Evolutionary conservation across 768 basidiomycete genomes (phyloP).

Genomic region (Multifurca ochricompacta): DNA sequence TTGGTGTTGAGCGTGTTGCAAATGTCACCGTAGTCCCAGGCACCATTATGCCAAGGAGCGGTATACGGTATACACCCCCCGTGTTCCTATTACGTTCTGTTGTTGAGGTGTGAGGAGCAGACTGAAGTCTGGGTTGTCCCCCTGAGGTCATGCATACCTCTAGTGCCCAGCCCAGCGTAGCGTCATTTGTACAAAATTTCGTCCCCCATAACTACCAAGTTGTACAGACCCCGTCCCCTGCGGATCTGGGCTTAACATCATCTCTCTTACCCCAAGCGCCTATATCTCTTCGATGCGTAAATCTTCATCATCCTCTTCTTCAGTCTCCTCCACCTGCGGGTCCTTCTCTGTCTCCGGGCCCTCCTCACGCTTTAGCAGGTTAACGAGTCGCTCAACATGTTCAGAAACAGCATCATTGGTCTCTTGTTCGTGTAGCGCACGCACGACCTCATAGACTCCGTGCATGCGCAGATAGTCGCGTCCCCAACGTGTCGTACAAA

Average conservation of each 20-base stretch:
- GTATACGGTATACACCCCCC: too few relatives aligned
- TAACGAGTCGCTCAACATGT: conserved; percentile 83
- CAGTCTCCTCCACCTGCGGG: conserved; percentile 26
- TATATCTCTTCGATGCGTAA: conserved; percentile 69
- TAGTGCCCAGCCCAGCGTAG: too few relatives aligned
- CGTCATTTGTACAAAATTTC: too few relatives aligned
- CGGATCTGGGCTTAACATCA: not conserved
- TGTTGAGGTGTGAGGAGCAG: too few relatives aligned
- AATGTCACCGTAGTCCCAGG: too few relatives aligned
- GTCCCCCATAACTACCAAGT: too few relatives aligned
- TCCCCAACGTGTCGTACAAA: conserved; percentile 86
- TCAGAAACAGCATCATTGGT: conserved; percentile 77
- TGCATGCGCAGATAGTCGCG: conserved; percentile 70
- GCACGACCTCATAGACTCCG: conserved; percentile 83
- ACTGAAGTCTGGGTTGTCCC: too few relatives aligned
- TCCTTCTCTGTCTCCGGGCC: conserved; percentile 40
- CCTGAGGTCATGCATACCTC: too few relatives aligned
- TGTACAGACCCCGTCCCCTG: too few relatives aligned
- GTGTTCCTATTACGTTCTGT: too few relatives aligned
- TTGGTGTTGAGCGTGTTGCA: too few relatives aligned
- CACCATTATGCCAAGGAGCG: too few relatives aligned
- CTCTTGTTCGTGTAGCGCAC: conserved; percentile 72
- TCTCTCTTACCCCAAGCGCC: not conserved
- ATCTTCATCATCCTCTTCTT: conserved; percentile 49
- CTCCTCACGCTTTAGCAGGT: conserved; percentile 75